Base-by-base conservation (phyloP, 805 yeast genomes). In the Grigorovia humatica region DNA sequence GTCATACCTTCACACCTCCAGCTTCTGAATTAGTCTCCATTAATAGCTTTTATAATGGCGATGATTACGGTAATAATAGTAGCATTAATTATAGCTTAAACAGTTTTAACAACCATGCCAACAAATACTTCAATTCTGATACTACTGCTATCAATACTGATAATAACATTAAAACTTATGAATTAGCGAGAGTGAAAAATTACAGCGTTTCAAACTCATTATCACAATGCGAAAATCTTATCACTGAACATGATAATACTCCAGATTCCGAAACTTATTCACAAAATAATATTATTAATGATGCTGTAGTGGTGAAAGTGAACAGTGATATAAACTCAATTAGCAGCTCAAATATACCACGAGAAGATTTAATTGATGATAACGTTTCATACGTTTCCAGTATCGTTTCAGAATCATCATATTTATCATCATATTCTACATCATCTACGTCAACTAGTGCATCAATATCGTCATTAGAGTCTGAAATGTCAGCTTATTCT, bases 21-120 rank as follows among this genome's bases (percentile, higher is more conserved):
- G 51, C 47, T 23, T 60, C 65, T 18, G 64, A 61, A 29, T 51
- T 56, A 27, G 57, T 55, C n/a, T 62, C 66, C 5, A 58, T 62
- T 5, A 57, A 57, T 40, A 62, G 66, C 51, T 62, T 41, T 48
- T 52, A 54, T 32, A 53, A 52, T 19, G 53, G 51, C 27, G 55
- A 50, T 18, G 29, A 49, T n/a, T 23, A 19, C 17, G 43, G 18
- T 20, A 32, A 32, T 32, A 32, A 13, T 32, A 32, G 38, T 8
- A 32, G 38, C 15, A 32, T 32, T 2, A 32, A 32, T 8, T 32
- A 32, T 32, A 32, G 38, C 8, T 32, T 32, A 32, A 32, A 32
- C 38, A 32, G 38, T 13, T 32, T 32, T 5, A 32, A 32, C 15
- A 32, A 32, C 11, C 4, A 32, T 32, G 15, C 11, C 38, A 32